Evolutionary conservation across 805 yeast species (phyloP).

Genomic region (Hanseniaspora guilliermondii): DNA sequence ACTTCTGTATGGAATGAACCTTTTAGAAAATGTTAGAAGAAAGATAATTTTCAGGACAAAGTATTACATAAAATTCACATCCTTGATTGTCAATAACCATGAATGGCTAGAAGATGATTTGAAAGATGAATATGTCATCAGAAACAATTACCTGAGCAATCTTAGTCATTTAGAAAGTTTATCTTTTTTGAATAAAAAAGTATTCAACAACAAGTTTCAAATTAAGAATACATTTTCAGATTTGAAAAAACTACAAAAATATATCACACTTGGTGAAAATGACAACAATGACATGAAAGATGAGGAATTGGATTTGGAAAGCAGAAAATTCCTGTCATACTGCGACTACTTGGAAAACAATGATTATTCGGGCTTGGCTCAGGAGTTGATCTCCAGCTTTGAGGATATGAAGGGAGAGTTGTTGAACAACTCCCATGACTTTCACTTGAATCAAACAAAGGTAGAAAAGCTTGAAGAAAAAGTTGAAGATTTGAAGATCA

Average conservation of each 20-base stretch:
- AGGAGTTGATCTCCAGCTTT: slow-evolving; percentile 30
- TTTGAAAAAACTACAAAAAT: slow-evolving; percentile 6
- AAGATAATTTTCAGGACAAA: slow-evolving; percentile 36
- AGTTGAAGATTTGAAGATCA: slow-evolving; percentile 58
- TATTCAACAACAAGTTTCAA: neutral
- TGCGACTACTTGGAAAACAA: slow-evolving; percentile 27
- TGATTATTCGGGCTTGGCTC: slow-evolving; percentile 26
- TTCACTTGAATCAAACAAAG: slow-evolving; percentile 32
- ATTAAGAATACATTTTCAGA: slow-evolving; percentile 2
- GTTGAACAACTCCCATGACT: slow-evolving; percentile 14
- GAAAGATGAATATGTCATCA: slow-evolving; percentile 42
- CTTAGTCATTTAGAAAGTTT: slow-evolving; percentile 31
- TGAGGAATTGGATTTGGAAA: slow-evolving; percentile 9
- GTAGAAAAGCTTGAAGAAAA: slow-evolving; percentile 48
- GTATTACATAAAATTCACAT: slow-evolving; percentile 18
- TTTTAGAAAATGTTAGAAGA: slow-evolving; percentile 50
- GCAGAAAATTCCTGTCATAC: slow-evolving; percentile 29
- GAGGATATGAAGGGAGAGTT: slow-evolving; percentile 26
- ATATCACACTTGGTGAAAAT: slow-evolving; percentile 13
- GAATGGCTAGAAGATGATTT: slow-evolving; percentile 36
- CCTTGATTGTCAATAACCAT: slow-evolving; percentile 40
- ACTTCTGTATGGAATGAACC: slow-evolving; percentile 52
- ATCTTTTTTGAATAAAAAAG: neutral
- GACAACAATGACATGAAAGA: slow-evolving; percentile 2
- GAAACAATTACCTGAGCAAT: slow-evolving; percentile 52